These are phyloP conservation scores for Pseudodiploospora longispora DNA, from an alignment of 2,329 filamentous ascomycete species.

Conservation along the genomic window DNA sequence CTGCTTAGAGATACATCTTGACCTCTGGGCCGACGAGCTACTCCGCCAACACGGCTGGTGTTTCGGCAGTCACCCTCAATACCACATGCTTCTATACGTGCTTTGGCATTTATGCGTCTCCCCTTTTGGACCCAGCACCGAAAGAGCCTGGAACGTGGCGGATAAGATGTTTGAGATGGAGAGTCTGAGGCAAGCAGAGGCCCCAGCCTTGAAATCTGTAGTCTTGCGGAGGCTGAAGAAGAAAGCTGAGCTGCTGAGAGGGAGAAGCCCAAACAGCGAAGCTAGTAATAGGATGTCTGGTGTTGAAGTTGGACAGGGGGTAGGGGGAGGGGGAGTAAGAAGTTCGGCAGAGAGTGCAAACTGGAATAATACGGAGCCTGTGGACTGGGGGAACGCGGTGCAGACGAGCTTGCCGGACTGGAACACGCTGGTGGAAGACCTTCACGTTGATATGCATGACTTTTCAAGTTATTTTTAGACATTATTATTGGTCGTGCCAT, in stretches of 20 bases:
- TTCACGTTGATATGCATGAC: conserved; percentile 8
- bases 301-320: too few relatives aligned
- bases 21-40: conserved; percentile 27
- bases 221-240: conserved; percentile 6
- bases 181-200: conserved; percentile 2
- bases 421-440: conserved; percentile 8
- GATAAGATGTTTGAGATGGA: conserved; percentile 6
- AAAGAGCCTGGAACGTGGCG: conserved; percentile 4
- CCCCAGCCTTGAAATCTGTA: conserved; percentile 6
- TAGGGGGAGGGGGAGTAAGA: too few relatives aligned
- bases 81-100: conserved; percentile 34
- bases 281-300: too few relatives aligned
- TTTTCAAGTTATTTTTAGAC: conserved; percentile 9
- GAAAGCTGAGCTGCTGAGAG: conserved; percentile 6
- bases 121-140: conserved; percentile 22
- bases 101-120: conserved; percentile 35
- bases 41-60: conserved; percentile 30
- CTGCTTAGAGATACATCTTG: conserved; percentile 23
- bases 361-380: conserved; percentile 3
- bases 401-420: conserved; percentile 8
- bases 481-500: neutral
- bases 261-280: too few relatives aligned
- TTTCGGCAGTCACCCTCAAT: conserved; percentile 32
- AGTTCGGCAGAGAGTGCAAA: too few relatives aligned
- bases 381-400: conserved; percentile 6